Base-by-base conservation (phyloP, 108 stramenopile genomes). In the Cylindrotheca fusiformis region DNA sequence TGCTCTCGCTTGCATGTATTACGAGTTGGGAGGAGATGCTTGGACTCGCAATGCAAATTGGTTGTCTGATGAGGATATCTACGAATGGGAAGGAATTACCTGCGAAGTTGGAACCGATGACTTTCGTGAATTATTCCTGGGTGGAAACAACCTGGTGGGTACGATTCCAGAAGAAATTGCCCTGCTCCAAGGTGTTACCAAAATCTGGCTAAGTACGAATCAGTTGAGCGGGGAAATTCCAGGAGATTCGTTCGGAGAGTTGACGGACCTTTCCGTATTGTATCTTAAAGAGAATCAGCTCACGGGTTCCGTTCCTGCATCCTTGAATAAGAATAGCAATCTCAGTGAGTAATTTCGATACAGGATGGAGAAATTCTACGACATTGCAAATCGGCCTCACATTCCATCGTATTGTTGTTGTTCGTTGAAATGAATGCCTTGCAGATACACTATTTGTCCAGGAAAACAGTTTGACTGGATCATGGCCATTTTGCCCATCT, bases 301-400 rank as follows among this genome's bases (percentile, higher is more conserved):
- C 51, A 75, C 65, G 4, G 81, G 81, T 41, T 49, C 64, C 4
- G 63, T 82, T 32, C 49, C 72, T 5, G 19, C 18, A 27, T 58
- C 67, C 12, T 45, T 82, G 48, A 28, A 31, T 4, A 29, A 45
- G 8, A 69, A 72, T 60, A 71, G 61, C 22, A 33, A 32, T 2
- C 67, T 81, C 24, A 52, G 74, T 81, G 71, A 64, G 79, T 71
- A 21, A 41, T 10, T n/a, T n/a, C n/a, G n/a, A n/a, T n/a, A n/a
- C n/a, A n/a, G n/a, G n/a, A n/a, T n/a, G n/a, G n/a, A n/a, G n/a
- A n/a, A n/a, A n/a, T n/a, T n/a, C n/a, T n/a, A n/a, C n/a, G n/a
- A n/a, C n/a, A n/a, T n/a, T n/a, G n/a, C n/a, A n/a, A n/a, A n/a
- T n/a, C n/a, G n/a, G n/a, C n/a, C n/a, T n/a, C n/a, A n/a, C n/a